These are phyloP conservation scores for Prunus yedoensis DNA, from an alignment of 331 rosid genomes.

Conservation along the genomic window DNA sequence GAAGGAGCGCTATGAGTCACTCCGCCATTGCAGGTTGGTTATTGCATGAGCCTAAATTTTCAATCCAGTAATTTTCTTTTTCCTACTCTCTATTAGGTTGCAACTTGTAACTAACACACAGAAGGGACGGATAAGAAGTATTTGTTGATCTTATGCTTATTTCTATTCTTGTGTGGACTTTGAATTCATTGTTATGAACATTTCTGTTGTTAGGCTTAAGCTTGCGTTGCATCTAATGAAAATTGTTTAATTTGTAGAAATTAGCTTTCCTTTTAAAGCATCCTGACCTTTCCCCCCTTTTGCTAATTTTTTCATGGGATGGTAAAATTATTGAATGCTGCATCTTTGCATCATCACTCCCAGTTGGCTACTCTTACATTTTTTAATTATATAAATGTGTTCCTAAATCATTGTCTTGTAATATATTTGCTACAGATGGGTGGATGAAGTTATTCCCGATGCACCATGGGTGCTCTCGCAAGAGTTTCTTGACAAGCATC, in stretches of 20 bases:
- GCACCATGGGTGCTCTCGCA: constrained; percentile 63
- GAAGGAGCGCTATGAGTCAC: constrained; percentile 85
- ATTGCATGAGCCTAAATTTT: background rate
- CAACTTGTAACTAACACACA: background rate
- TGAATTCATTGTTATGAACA: background rate
- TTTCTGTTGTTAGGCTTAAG: background rate
- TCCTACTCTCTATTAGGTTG: background rate
- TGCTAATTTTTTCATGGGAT: background rate
- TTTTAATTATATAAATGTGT: background rate
- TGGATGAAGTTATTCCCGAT: constrained; percentile 43
- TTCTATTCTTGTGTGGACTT: background rate
- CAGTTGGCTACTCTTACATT: background rate
- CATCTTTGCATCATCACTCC: background rate
- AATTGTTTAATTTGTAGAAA: background rate
- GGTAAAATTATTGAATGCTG: background rate
- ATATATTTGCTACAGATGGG: constrained; percentile 52
- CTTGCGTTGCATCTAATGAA: background rate
- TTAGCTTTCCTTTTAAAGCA: background rate
- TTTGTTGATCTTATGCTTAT: background rate
- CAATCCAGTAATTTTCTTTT: background rate
- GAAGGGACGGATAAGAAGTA: background rate
- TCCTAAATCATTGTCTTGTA: background rate
- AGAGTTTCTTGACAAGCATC: constrained; percentile 78
- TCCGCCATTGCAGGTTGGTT: constrained; percentile 96
- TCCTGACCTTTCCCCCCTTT: background rate